These are phyloP conservation scores for Cicer chorassanicum DNA, from an alignment of 306 rosid genomes.

Conservation along the genomic window DNA sequence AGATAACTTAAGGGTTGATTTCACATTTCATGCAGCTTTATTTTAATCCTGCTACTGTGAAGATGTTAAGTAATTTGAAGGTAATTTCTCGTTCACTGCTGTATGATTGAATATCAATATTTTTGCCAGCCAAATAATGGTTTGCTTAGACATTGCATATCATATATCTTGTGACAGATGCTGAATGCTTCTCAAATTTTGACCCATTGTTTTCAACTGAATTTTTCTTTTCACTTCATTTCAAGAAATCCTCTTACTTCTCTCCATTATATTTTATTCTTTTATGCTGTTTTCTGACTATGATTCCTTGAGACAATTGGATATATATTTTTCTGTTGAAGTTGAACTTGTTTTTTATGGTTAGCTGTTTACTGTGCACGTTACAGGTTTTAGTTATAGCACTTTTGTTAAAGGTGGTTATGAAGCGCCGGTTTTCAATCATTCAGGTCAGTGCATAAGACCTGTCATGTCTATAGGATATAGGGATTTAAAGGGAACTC, in stretches of 20 bases:
- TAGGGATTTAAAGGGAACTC: neutral
- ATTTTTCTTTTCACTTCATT: slow-evolving; percentile 19
- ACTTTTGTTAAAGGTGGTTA: slow-evolving; percentile 83
- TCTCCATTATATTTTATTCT: neutral
- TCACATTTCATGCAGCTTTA: slow-evolving; percentile 75
- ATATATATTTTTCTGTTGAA: slow-evolving; percentile 35
- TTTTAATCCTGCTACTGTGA: slow-evolving; percentile 98
- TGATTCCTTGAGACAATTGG: slow-evolving; percentile 33
- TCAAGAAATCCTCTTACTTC: slow-evolving; percentile 16
- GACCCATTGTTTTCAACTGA: slow-evolving; percentile 16
- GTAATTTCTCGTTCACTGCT: slow-evolving; percentile 53
- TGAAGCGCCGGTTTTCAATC: slow-evolving; percentile 88
- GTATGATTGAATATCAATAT: slow-evolving; percentile 25
- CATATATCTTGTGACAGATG: slow-evolving; percentile 34
- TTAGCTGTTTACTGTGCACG: slow-evolving; percentile 38
- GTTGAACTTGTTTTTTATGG: slow-evolving; percentile 43
- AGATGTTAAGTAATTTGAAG: slow-evolving; percentile 99
- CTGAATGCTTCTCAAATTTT: slow-evolving; percentile 26
- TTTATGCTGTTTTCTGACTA: slow-evolving; percentile 1
- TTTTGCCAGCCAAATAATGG: slow-evolving; percentile 28
- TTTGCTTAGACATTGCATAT: slow-evolving; percentile 43
- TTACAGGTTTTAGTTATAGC: slow-evolving; percentile 99
- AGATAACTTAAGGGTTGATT: slow-evolving; percentile 45
- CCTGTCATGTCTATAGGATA: slow-evolving; percentile 10
- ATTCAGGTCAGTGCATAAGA: slow-evolving; percentile 76